Evolutionary conservation across 139 green algal genomes (phyloP), one percentile per base, ranked within the genome.

Genomic region (Chloropicon primus): DNA sequence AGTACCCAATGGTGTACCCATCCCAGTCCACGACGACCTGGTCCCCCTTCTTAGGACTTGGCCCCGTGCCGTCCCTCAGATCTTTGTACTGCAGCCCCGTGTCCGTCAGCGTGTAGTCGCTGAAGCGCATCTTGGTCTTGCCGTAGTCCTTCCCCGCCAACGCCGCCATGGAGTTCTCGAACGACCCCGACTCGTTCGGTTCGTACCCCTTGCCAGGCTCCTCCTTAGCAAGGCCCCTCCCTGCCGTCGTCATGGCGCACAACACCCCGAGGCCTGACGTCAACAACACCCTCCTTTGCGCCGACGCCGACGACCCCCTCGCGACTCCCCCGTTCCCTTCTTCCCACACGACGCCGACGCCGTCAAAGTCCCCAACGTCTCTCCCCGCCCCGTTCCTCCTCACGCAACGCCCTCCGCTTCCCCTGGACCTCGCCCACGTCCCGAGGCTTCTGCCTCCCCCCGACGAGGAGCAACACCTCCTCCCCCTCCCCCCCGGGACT

Each of bases 1-100:
- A 93, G 78, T 96, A 96, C 2, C 90, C 92, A 5, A 97, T 93
- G 1, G 94, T 98, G 84, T 94, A 96, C 1, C 94, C 94, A 41
- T 90, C 88, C 94, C 94, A 98, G 82, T 98, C 94, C 0, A 98
- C 78, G 10, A 93, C 83, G 10, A 87, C 85, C 0, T 75, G 84
- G 27, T 94, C 80, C 1, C 93, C 93, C 25, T 27, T 17, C 72
- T 79, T 21, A 0, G 82, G 54, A 62, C 22, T 2, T 1, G 71
- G 24, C 0, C 89, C 88, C 0, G 10, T 76, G 0, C 91, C 90
- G 23, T 79, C 77, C 27, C 78, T 75, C 27, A 95, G 24, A 77
- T 95, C 91, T 26, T 91, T 79, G 77, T 89, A 91, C 74, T 94
- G 87, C 73, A 93, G 75, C 22, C 82, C 82, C 3, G 41, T 53